These are phyloP conservation scores for Hypoxylon cercidicola DNA, from an alignment of 495 filamentous ascomycete species.

Conservation along the genomic window DNA sequence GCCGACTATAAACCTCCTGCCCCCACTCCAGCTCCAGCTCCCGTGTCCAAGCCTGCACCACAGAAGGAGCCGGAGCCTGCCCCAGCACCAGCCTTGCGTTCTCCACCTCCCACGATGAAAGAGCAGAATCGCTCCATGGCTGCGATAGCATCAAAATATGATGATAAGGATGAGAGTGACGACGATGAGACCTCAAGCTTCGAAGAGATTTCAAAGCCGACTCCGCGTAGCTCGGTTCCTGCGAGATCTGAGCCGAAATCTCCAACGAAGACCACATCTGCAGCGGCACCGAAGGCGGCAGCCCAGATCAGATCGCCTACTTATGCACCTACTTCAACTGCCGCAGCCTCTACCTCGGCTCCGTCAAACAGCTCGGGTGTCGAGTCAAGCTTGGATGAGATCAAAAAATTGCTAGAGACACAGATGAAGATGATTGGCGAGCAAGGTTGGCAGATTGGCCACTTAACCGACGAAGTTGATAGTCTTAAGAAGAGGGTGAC, in stretches of 20 bases:
- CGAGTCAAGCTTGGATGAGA: constrained; percentile 64
- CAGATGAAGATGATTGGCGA: constrained; percentile 69
- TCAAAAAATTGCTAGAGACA: constrained; percentile 70
- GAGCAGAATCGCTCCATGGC: constrained; percentile 89
- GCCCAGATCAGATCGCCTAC: constrained; percentile 47
- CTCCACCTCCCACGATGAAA: constrained; percentile 73
- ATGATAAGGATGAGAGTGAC: constrained; percentile 73
- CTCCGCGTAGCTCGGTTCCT: constrained; percentile 50
- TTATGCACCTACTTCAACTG: constrained; percentile 33
- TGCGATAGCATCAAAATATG: constrained; percentile 82
- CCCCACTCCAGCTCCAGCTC: constrained; percentile 58
- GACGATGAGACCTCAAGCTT: constrained; percentile 80
- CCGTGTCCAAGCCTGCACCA: constrained; percentile 61
- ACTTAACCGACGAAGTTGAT: constrained; percentile 75
- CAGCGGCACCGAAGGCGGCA: constrained; percentile 47
- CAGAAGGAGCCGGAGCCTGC: constrained; percentile 65
- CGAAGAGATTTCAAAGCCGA: constrained; percentile 77
- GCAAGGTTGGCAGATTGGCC: constrained; percentile 68
- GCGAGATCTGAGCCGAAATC: constrained; percentile 47
- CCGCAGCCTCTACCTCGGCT: constrained; percentile 29
- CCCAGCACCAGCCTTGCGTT: constrained; percentile 59
- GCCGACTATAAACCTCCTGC: constrained; percentile 72
- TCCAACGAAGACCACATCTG: constrained; percentile 49
- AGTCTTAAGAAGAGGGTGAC: constrained; percentile 72
- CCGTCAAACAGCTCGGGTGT: constrained; percentile 42